phyloP scores from a whole-genome alignment of 2,329 filamentous ascomycete genomes.

The Xylogone sp. region DNA sequence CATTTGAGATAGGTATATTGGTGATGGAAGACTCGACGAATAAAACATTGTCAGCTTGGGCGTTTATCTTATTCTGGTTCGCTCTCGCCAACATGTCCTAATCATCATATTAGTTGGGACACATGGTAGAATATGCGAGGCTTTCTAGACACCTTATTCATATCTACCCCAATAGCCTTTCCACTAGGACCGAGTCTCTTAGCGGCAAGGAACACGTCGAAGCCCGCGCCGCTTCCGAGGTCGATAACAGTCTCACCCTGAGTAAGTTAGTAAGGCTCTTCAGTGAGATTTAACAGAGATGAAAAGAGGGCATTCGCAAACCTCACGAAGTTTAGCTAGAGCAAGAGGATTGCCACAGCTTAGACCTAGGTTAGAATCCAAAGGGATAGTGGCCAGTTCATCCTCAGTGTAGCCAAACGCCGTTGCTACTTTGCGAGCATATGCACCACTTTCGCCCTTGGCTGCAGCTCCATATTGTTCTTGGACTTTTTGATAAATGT shows the following conservation, averaged over 20 bases:
- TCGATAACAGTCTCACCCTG: slow-evolving; percentile 56
- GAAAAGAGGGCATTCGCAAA: slow-evolving; percentile 39
- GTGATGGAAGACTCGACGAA: slow-evolving; percentile 52
- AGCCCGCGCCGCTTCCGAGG: slow-evolving; percentile 53
- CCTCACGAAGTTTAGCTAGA: slow-evolving; percentile 39
- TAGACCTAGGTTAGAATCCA: slow-evolving; percentile 17
- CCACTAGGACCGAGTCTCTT: slow-evolving; percentile 44
- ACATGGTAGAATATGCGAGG: not conserved
- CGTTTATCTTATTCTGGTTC: slow-evolving; percentile 37
- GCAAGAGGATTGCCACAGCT: slow-evolving; percentile 34
- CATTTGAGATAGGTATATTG: slow-evolving; percentile 37
- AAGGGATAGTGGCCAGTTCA: slow-evolving; percentile 14
- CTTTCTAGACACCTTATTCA: slow-evolving; percentile 45
- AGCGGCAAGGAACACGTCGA: slow-evolving; percentile 53
- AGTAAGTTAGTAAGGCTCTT: not conserved
- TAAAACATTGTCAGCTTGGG: slow-evolving; percentile 37
- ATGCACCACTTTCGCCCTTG: slow-evolving; percentile 24
- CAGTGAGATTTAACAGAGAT: slow-evolving; percentile 44
- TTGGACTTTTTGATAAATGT: slow-evolving; percentile 32
- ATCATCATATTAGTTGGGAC: slow-evolving; percentile 4
- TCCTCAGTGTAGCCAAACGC: slow-evolving; percentile 46
- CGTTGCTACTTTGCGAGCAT: slow-evolving; percentile 39
- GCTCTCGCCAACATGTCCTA: slow-evolving; percentile 54
- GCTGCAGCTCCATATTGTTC: slow-evolving; percentile 33
- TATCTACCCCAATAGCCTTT: slow-evolving; percentile 53